Evolutionary conservation across 73 alveolate genomes (phyloP).

Genomic region (Symbiodinium pilosum): DNA sequence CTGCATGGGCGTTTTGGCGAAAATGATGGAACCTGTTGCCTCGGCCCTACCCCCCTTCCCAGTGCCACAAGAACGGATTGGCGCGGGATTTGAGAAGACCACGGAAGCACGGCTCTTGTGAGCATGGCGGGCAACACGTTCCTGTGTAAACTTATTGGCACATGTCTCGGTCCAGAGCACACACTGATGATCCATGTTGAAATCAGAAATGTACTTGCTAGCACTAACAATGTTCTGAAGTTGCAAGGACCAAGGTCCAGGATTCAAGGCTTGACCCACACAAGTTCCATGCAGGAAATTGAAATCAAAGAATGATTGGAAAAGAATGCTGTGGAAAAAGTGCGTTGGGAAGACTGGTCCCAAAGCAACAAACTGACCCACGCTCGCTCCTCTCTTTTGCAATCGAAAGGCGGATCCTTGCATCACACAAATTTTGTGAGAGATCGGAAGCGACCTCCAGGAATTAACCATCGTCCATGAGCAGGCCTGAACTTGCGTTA

Average conservation of each 20-base stretch:
- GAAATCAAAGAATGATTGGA: not conserved
- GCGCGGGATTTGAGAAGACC: not conserved
- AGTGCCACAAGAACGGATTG: not conserved
- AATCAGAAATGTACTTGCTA: not conserved
- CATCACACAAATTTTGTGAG: not conserved
- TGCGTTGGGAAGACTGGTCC: not conserved
- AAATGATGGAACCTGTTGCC: not conserved
- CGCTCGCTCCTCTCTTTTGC: not conserved
- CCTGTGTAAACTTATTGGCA: not conserved
- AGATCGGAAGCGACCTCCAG: not conserved
- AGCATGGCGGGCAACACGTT: not conserved
- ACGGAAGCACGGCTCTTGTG: not conserved
- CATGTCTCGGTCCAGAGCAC: not conserved
- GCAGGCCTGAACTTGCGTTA: too few relatives aligned
- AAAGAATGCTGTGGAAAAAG: not conserved
- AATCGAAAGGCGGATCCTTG: too few relatives aligned
- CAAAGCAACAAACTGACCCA: not conserved
- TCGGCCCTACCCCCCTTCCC: not conserved
- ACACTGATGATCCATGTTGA: not conserved
- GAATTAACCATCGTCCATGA: too few relatives aligned
- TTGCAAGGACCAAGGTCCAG: not conserved
- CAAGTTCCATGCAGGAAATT: not conserved
- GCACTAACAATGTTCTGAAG: not conserved
- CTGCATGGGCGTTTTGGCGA: not conserved
- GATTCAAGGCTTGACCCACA: not conserved